Percentiles rank a stretch among this genome's conserved stretches.
Evolutionary conservation across 1,284 basidiomycete species (phyloP).

Genomic region (Schizophyllum amplum): DNA sequence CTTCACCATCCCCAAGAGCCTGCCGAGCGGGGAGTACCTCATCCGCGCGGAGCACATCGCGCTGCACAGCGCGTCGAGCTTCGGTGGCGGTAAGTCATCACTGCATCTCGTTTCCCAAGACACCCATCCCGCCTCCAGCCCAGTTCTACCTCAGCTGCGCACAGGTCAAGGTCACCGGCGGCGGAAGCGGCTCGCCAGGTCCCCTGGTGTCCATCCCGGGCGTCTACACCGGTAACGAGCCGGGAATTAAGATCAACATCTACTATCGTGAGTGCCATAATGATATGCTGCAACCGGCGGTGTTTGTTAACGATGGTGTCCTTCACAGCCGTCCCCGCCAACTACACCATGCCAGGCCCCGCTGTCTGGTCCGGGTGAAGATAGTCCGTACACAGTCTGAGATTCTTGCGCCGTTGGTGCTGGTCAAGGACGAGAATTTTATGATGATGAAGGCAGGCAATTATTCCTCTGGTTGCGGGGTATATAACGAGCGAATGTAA

Average conservation of each 20-base stretch:
- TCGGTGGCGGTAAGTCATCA: conserved; percentile 25
- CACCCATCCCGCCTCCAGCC: conserved; percentile 14
- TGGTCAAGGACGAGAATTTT: no score
- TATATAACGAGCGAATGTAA: background rate
- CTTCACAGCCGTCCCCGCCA: conserved; percentile 17
- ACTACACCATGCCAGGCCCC: conserved; percentile 24
- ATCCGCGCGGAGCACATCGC: conserved; percentile 43
- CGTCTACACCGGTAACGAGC: conserved; percentile 30
- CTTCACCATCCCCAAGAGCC: conserved; percentile 34
- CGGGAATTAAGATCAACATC: conserved; percentile 25
- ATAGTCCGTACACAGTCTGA: no score
- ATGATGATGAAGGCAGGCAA: background rate
- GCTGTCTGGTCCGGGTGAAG: conserved; percentile 13
- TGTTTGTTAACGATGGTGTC: background rate
- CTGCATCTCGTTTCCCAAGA: conserved; percentile 15
- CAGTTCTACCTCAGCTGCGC: conserved; percentile 28
- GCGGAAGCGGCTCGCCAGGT: conserved; percentile 30
- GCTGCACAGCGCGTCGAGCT: conserved; percentile 27
- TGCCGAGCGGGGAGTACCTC: conserved; percentile 36
- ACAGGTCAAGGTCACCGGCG: conserved; percentile 27
- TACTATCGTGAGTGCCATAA: conserved; percentile 18
- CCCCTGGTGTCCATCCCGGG: conserved; percentile 34
- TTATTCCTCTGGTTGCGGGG: background rate
- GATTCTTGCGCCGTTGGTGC: no score
- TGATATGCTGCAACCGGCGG: background rate